Base-by-base conservation (phyloP, 192 early-diverging fungal species). In the Funneliformis mosseae region DNA sequence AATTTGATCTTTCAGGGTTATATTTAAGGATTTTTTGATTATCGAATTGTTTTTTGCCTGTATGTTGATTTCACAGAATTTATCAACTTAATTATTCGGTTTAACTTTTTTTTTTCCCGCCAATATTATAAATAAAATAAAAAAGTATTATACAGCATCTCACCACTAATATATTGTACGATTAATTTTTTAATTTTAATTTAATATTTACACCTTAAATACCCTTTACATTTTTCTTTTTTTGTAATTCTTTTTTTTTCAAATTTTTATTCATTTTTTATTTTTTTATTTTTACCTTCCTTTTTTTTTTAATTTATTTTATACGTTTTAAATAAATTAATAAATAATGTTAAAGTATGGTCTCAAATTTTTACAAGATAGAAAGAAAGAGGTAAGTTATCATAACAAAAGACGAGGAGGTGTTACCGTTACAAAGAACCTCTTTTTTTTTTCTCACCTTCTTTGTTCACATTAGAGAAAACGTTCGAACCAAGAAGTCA, bases 321-420 rank as follows among this genome's bases (percentile, higher is more conserved):
- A 48, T 48, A 48, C 11, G 12, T 48, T 48, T 12, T 12, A 62
- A 14, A 62, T 23, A 25, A 33, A 33, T 33, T 33, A 33, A 33
- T 23, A 25, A 25, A n/a, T 14, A 71, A 78, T 78, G 77, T 41
- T 78, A 10, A 78, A 68, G n/a, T 69, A 69, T 78, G 66, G 66
- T 50, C 38, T 78, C 14, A 77, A 66, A 77, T 27, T 77, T n/a
- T 55, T 78, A 55, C 11, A 18, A 33, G 77, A 78, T 50, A 78
- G 25, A 78, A 78, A 64, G 23, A 78, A 55, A 69, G 77, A 78
- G 77, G 77, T 78, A 78, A 48, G 3, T 78, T 48, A 41, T 41
- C 8, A 42, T 18, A 43, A 43, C n/a, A 45, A 43, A 7, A 43
- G 33, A 23, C 45, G 4, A 71, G 18, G n/a, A n/a, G 1, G 48